A percentile compares a stretch with the other conserved stretches of the same genome.
Conservation (phyloP, 2,329 filamentous ascomycete genomes). For the Pestalotiopsis sp. region DNA sequence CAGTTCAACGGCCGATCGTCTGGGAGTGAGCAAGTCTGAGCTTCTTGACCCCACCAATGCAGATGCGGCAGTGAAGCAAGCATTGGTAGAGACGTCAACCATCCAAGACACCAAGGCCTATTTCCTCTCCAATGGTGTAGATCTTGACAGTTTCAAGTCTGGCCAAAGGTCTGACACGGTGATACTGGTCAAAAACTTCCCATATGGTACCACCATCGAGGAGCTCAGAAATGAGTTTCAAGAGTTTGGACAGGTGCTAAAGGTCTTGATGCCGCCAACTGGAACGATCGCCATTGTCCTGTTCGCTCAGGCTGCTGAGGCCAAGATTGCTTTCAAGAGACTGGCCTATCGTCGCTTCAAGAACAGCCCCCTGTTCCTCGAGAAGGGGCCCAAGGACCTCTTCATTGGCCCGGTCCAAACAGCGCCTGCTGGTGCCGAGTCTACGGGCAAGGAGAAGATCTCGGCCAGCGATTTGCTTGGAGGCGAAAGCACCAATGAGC, state of each 20-base stretch:
- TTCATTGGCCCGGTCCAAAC: constrained; percentile 50
- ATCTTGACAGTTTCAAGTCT: constrained; percentile 88
- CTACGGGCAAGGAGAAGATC: constrained; percentile 57
- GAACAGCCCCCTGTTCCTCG: constrained; percentile 87
- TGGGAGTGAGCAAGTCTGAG: constrained; percentile 89
- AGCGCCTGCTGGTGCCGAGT: constrained; percentile 27
- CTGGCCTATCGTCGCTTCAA: constrained; percentile 90
- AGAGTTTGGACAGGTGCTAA: constrained; percentile 78
- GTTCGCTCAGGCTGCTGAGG: constrained; percentile 77
- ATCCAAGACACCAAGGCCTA: constrained; percentile 97
- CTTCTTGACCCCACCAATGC: constrained; percentile 93
- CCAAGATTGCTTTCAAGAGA: constrained; percentile 79
- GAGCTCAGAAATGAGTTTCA: constrained; percentile 83
- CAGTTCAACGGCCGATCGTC: constrained; percentile 79
- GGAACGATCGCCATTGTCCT: constrained; percentile 94
- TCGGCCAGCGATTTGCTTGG: constrained; percentile 71
- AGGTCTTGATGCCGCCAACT: constrained; percentile 87
- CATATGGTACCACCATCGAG: constrained; percentile 76
- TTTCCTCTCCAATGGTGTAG: constrained; percentile 84
- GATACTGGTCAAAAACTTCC: constrained; percentile 94
- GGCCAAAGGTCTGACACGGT: constrained; percentile 81
- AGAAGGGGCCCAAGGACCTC: constrained; percentile 86
- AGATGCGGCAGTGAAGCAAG: constrained; percentile 94
- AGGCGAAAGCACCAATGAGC: constrained; percentile 51
- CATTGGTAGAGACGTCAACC: constrained; percentile 91